Percentiles rank a stretch among this genome's conserved stretches.
These are phyloP conservation scores for Solanum piurae DNA, from an alignment of 257 asterid genomes.

Conservation along the genomic window DNA sequence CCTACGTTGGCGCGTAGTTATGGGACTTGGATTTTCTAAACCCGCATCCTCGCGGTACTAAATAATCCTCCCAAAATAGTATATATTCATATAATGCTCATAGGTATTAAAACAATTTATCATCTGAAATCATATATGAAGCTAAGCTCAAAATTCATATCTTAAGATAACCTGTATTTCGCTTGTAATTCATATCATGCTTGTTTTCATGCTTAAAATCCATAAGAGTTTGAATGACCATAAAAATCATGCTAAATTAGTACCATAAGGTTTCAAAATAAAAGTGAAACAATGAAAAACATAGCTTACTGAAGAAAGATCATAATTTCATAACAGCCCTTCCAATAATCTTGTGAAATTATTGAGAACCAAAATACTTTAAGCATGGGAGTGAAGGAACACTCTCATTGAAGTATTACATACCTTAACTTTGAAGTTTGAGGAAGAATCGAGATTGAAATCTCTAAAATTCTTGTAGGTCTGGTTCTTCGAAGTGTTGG, in stretches of 20 bases:
- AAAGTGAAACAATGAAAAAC: no score
- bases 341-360: neutral
- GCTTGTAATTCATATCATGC: no score
- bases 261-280: neutral
- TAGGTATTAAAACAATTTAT: no score
- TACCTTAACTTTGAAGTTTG: neutral
- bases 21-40: neutral
- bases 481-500: no score
- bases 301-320: neutral
- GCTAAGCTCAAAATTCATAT: neutral
- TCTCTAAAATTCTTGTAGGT: neutral
- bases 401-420: neutral
- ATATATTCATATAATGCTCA: neutral
- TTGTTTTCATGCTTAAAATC: no score
- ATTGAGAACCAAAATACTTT: neutral
- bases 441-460: neutral
- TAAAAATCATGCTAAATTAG: neutral
- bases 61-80: neutral
- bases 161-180: no score
- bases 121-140: neutral
- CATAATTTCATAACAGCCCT: neutral
- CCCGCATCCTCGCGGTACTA: neutral
- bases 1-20: neutral
- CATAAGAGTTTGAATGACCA: neutral
- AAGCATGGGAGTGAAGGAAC: neutral